Percentiles rank a stretch among this genome's conserved stretches.
phyloP scores from a whole-genome alignment of 2,329 filamentous ascomycete species.

The Arthrobotrys megalospora region DNA sequence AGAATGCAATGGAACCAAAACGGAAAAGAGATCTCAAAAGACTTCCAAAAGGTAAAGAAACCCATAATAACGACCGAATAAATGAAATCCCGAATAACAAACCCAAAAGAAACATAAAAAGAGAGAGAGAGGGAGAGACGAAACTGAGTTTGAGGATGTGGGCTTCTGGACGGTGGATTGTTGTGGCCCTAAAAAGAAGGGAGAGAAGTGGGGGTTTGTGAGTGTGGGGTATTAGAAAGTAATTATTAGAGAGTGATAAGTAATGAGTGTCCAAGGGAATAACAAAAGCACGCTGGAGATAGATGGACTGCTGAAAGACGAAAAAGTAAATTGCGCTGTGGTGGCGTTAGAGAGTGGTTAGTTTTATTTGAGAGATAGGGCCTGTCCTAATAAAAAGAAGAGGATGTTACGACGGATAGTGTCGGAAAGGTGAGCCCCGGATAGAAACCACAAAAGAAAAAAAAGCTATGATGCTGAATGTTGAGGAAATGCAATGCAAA shows the following conservation, averaged over 20 bases:
- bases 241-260: conserved; percentile 21
- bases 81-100: conserved; percentile 16
- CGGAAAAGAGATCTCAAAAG: neutral
- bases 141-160: neutral
- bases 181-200: neutral
- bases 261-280: conserved; percentile 1
- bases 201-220: neutral
- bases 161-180: neutral
- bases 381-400: neutral
- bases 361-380: neutral
- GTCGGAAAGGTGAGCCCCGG: conserved; percentile 9
- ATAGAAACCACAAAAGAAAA: neutral
- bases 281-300: conserved; percentile 8
- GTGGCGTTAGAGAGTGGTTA: neutral
- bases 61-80: neutral
- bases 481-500: conserved; percentile 37
- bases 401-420: neutral
- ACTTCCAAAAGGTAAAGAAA: conserved; percentile 7
- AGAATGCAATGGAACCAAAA: neutral
- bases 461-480: conserved; percentile 21
- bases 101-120: conserved; percentile 8
- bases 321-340: conserved; percentile 1
- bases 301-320: conserved; percentile 16
- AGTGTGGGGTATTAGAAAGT: conserved; percentile 15
- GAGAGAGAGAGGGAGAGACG: neutral